Evolutionary conservation across 768 basidiomycete species (phyloP), one percentile per base, ranked within the genome.

Genomic region (Phaeotremella skinneri): DNA sequence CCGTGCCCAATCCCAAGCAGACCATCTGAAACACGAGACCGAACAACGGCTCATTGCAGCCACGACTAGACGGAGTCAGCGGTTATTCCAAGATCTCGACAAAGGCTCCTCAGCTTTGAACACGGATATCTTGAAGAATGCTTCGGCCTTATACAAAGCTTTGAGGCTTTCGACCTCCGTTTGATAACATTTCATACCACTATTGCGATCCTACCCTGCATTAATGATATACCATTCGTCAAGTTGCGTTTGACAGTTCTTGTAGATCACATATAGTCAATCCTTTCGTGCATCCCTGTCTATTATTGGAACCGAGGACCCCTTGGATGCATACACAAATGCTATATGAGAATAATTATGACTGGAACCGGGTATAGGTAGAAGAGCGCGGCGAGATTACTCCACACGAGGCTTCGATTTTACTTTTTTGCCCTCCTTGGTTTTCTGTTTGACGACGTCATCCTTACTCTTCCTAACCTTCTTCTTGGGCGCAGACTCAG

Each of bases 1-100:
- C 4, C 74, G 81, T 5, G 93, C 93, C 16, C 74, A 81, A 11
- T 48, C 47, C 11, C 77, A 81, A 31, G 84, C 88, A 0, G 76
- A 80, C 17, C 74, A 76, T 20, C 82, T 91, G 79, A 83, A 84
- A 69, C 64, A 63, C 13, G 76, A 80, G 51, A 83, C 87, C 3
- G 50, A 73, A 25, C 43, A 59, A 51, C 52, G 69, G 11, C 31
- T 66, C 1, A 47, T 63, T 4, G 49, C 64, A 4, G 43, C 67
- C 23, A 47, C 70, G 2, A 41, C 59, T 21, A 51, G 52, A 27
- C 58, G 72, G 9, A 55, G 49, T 11, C 16, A 25, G 5, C 51
- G 26, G 31, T 17, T 63, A 43, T 59, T 59, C 20, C 23, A 27
- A 4, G 52, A 58, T 27, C 26, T 62, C 6, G 13, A 47, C 9